These are phyloP conservation scores for Orbilia brochopaga DNA, from an alignment of 2,329 filamentous ascomycete species.

Conservation along the genomic window DNA sequence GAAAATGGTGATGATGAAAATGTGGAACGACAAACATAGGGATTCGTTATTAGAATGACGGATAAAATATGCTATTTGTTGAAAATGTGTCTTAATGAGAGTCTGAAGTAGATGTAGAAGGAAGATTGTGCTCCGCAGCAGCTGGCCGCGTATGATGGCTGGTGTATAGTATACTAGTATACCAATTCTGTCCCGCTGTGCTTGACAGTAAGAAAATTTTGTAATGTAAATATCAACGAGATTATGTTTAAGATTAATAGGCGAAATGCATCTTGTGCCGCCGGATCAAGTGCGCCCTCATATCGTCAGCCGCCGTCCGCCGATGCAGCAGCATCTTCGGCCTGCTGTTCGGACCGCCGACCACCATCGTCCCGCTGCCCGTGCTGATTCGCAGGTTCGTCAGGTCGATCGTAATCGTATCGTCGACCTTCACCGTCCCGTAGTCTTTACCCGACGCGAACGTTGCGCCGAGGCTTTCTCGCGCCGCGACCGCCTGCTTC, in stretches of 20 bases:
- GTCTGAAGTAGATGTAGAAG: not conserved
- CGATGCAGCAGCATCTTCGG: conserved; percentile 5
- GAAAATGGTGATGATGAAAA: not conserved
- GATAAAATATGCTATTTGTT: not conserved
- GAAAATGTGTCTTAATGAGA: not conserved
- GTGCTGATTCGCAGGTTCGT: conserved; percentile 38
- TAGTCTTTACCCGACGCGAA: conserved; percentile 40
- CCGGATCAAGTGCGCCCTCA: conserved; percentile 10
- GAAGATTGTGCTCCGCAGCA: not conserved
- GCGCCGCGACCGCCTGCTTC: conserved; percentile 31
- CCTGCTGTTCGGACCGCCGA: conserved; percentile 20
- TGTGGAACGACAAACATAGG: not conserved
- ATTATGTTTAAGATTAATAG: not conserved
- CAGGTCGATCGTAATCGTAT: conserved; percentile 15
- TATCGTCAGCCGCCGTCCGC: not conserved
- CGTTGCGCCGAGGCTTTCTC: conserved; percentile 28
- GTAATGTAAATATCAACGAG: not conserved
- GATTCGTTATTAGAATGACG: conserved; percentile 30
- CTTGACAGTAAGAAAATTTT: not conserved
- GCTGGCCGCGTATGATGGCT: not conserved
- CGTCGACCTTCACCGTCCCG: conserved; percentile 23
- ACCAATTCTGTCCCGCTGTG: too few relatives aligned
- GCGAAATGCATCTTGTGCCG: conserved; percentile 23
- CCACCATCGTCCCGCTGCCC: conserved; percentile 16
- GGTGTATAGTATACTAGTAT: not conserved